These are phyloP conservation scores for Lactarius indigo DNA, from an alignment of 768 basidiomycete genomes.

Conservation along the genomic window DNA sequence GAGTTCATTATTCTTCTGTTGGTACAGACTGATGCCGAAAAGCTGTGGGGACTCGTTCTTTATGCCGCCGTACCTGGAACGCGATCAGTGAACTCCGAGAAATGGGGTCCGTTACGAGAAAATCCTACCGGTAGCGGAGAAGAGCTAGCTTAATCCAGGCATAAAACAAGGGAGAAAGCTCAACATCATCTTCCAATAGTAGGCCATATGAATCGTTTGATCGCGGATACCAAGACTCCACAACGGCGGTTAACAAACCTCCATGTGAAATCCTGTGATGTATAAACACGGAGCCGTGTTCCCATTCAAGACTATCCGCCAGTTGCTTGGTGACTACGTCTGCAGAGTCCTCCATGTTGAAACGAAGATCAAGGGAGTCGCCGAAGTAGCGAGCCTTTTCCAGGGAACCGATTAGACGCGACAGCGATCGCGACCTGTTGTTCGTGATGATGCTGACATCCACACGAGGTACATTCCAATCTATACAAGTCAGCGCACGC, in stretches of 20 bases:
- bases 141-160: conserved; percentile 83
- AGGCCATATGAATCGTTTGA: conserved; percentile 72
- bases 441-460: conserved; percentile 77
- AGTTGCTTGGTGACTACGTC: conserved; percentile 57
- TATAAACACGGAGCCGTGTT: conserved; percentile 52
- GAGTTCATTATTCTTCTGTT: conserved; percentile 79
- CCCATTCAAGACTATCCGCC: conserved; percentile 54
- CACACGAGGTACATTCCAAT: conserved; percentile 68
- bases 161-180: conserved; percentile 80
- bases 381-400: conserved; percentile 59
- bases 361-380: conserved; percentile 56
- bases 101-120: background rate
- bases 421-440: conserved; percentile 66
- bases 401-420: conserved; percentile 63
- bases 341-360: conserved; percentile 76
- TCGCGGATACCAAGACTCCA: conserved; percentile 86
- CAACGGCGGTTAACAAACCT: conserved; percentile 76
- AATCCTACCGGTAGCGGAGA: conserved; percentile 62
- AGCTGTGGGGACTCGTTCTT: conserved; percentile 44
- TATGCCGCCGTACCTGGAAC: conserved; percentile 50
- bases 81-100: conserved; percentile 4
- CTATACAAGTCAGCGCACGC: conserved; percentile 38
- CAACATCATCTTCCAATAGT: conserved; percentile 82
- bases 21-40: conserved; percentile 83
- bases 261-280: conserved; percentile 77